Conservation (phyloP, 2,329 filamentous ascomycete species). For the Epichloe scottii region DNA sequence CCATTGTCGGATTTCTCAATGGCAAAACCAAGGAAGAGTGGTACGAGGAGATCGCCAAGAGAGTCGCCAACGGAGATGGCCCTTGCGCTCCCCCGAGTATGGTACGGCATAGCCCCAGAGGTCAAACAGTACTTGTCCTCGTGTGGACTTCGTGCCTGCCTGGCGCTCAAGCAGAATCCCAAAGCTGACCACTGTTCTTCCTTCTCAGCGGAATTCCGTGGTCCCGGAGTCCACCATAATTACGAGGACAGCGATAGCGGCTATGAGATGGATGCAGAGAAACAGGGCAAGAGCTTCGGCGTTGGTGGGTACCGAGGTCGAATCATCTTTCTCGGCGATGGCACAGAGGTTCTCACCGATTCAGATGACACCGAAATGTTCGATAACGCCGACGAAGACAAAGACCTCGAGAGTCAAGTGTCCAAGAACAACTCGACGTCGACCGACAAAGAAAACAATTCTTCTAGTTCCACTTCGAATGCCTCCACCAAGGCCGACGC, state of each 20-base stretch:
- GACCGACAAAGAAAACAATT: slow-evolving; percentile 11
- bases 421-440: slow-evolving; percentile 38
- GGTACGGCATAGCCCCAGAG: slow-evolving; percentile 55
- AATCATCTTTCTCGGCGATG: slow-evolving; percentile 91
- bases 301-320: slow-evolving; percentile 64
- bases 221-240: slow-evolving; percentile 69
- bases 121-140: slow-evolving; percentile 4
- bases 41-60: slow-evolving; percentile 90
- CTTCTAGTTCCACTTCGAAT: slow-evolving; percentile 5
- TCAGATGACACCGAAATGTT: slow-evolving; percentile 90
- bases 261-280: slow-evolving; percentile 63
- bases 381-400: slow-evolving; percentile 73
- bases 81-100: slow-evolving; percentile 99
- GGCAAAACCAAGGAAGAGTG: slow-evolving; percentile 94
- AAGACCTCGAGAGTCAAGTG: slow-evolving; percentile 75
- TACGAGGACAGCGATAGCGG: slow-evolving; percentile 70
- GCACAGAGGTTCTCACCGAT: slow-evolving; percentile 82
- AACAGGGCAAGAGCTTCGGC: slow-evolving; percentile 49
- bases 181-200: slow-evolving; percentile 15
- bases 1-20: slow-evolving; percentile 75
- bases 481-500: slow-evolving; percentile 10
- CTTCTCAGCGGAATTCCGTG: slow-evolving; percentile 64
- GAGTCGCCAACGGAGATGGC: slow-evolving; percentile 92
- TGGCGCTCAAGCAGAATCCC: slow-evolving; percentile 1
- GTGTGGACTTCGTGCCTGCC: slow-evolving; percentile 8